Evolutionary conservation across 768 basidiomycete species (phyloP), one percentile per base, ranked within the genome.

Genomic region (Podaxis rugospora): DNA sequence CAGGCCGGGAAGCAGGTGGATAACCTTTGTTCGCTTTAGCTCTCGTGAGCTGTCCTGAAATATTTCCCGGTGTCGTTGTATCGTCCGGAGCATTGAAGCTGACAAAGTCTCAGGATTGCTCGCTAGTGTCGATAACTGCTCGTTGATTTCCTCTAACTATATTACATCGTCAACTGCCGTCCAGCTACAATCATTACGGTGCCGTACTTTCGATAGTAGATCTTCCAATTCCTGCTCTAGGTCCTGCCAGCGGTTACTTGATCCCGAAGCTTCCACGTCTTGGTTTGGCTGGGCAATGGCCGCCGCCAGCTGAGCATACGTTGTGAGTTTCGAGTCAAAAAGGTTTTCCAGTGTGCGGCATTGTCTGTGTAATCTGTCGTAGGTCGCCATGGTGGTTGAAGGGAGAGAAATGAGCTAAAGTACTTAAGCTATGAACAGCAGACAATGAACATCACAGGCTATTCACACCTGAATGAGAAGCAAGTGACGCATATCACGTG

Each of bases 301-400:
- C 3, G 89, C 83, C 6, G 91, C 93, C 44, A 97, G 79, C 66
- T 93, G 91, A 18, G 93, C 86, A 74, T 98, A 98, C 9, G 92
- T 81, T 0, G 93, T 93, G 32, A 99, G 81, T 72, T 97, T 96
- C 35, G 90, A 78, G 70, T 97, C 93, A 64, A 98, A 90, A 23
- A 93, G 82, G 50, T 93, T 93, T 71, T 98, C 96, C 27, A 98
- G 85, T 4, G 95, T 95, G 67, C 95, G 82, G 75, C 93, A 93
- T 73, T 96, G 94, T 57, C 94, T 79, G 68, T 97, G 91, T 35
- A 98, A 81, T 58, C 89, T 84, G 66, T 98, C 96, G 77, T 95
- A 95, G 66, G 78, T 86, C 61, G 88, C 80, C 90, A 92, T 93
- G 59, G 57, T 63, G 62, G 51, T 47, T 16, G 52, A 47, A 62